phyloP scores from a whole-genome alignment of 164 flowering plant species.

The Vitis rupestris region DNA sequence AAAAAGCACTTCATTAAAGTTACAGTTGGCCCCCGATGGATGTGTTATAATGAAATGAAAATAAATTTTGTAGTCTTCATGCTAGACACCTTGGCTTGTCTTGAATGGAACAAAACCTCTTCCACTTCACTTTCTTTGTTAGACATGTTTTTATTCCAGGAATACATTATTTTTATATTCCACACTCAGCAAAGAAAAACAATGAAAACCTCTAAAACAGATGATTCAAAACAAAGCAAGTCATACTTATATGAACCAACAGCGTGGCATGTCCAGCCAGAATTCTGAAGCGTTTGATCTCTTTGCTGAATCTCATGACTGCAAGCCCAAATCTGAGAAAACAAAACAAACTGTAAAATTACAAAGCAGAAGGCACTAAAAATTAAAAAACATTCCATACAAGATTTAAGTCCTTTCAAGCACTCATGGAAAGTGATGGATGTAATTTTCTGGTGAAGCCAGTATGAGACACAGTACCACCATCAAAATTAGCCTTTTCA shows the following conservation, averaged over 20 bases:
- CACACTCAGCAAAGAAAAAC: neutral
- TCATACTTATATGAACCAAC: constrained; percentile 93
- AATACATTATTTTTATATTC: neutral
- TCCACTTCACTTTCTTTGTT: neutral
- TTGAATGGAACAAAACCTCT: neutral
- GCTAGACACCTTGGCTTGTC: neutral
- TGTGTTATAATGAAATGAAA: neutral
- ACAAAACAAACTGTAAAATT: neutral
- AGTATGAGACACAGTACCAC: too few species aligned
- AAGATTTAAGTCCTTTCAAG: too few species aligned
- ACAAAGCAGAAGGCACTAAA: neutral
- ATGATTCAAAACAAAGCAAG: neutral
- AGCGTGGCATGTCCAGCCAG: constrained; percentile 91
- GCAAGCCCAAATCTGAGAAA: constrained; percentile 67
- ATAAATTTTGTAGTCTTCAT: neutral
- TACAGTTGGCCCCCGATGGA: neutral
- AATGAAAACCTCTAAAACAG: neutral
- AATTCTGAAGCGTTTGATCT: constrained; percentile 32
- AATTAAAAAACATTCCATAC: too few species aligned
- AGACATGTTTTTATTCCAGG: neutral
- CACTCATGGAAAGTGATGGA: too few species aligned
- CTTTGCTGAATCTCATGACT: constrained; percentile 31
- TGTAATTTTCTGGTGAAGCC: too few species aligned
- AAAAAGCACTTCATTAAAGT: too few species aligned
- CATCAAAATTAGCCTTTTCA: too few species aligned